phyloP scores from a whole-genome alignment of 176 grass and related monocot genomes.

The Aegilops sharonensis region DNA sequence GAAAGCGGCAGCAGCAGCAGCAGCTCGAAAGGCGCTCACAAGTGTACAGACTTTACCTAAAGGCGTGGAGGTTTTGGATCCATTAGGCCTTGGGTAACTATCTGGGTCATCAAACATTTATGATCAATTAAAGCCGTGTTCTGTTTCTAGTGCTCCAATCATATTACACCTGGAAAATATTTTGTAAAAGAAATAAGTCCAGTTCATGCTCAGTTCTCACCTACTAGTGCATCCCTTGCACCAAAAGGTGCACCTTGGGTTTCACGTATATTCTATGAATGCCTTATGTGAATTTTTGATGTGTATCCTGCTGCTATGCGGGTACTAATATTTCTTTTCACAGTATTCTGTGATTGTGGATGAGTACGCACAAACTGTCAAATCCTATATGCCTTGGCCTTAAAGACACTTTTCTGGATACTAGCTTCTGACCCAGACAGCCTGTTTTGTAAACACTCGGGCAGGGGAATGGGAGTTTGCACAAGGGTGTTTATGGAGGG shows the following conservation, averaged over 20 bases:
- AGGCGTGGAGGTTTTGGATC: conserved; percentile 99
- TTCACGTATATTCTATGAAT: neutral
- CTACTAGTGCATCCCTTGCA: conserved; percentile 4
- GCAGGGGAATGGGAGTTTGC: no score
- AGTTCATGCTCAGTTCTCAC: conserved; percentile 9
- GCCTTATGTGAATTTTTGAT: neutral
- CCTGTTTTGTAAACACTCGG: no score
- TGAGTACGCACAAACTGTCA: neutral
- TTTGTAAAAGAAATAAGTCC: neutral
- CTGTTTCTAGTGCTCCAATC: neutral
- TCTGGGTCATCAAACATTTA: conserved; percentile 16
- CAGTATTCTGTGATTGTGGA: neutral
- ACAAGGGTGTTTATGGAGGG: no score
- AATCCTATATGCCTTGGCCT: neutral
- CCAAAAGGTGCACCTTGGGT: neutral
- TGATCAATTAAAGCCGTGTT: neutral
- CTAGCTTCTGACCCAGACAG: neutral
- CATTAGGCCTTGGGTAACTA: conserved; percentile 93
- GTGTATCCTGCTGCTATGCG: neutral
- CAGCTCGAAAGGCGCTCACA: conserved; percentile 71
- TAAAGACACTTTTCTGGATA: neutral
- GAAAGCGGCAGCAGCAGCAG: conserved; percentile 57
- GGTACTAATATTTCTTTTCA: neutral
- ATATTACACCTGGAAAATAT: neutral
- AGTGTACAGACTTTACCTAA: conserved; percentile 81